Conservation (phyloP, 2,329 filamentous ascomycete species). For the Hymenotorrendiella dingleyae region DNA sequence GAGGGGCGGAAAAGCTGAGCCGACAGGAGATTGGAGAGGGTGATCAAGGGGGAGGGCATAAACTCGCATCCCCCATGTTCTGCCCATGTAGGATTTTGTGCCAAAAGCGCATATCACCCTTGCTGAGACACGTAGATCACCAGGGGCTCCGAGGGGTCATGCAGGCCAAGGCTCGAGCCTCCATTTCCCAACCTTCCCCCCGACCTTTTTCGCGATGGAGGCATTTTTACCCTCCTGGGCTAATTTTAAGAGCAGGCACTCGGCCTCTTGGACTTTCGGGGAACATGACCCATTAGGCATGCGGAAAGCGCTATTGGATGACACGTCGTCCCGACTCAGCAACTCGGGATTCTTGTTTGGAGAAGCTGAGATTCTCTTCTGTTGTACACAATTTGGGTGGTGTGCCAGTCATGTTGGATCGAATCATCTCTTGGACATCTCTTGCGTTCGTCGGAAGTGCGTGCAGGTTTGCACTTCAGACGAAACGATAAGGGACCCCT, state of each 20-base stretch:
- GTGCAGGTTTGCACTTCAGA: no score
- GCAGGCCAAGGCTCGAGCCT: neutral
- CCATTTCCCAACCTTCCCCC: neutral
- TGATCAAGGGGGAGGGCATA: slow-evolving; percentile 15
- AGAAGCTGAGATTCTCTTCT: no score
- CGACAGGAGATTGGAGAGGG: slow-evolving; percentile 6
- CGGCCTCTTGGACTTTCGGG: neutral
- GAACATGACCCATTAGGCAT: neutral
- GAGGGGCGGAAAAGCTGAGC: no score
- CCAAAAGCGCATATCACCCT: no score
- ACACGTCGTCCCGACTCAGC: no score
- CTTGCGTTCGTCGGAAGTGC: no score
- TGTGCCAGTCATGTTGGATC: no score
- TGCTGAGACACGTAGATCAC: slow-evolving; percentile 14
- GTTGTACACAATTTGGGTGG: no score
- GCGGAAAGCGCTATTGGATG: neutral
- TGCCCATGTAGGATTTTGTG: neutral
- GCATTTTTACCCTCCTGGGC: slow-evolving; percentile 10
- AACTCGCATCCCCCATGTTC: slow-evolving; percentile 7
- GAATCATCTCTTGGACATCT: no score
- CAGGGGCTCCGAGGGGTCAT: neutral
- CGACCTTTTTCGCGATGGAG: slow-evolving; percentile 9
- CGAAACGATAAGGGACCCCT: no score
- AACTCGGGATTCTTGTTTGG: no score
- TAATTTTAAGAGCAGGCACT: slow-evolving; percentile 1